Evolutionary conservation across 2,329 filamentous ascomycete genomes (phyloP), one percentile per base, ranked within the genome.

Genomic region (Fonsecaea nubica): DNA sequence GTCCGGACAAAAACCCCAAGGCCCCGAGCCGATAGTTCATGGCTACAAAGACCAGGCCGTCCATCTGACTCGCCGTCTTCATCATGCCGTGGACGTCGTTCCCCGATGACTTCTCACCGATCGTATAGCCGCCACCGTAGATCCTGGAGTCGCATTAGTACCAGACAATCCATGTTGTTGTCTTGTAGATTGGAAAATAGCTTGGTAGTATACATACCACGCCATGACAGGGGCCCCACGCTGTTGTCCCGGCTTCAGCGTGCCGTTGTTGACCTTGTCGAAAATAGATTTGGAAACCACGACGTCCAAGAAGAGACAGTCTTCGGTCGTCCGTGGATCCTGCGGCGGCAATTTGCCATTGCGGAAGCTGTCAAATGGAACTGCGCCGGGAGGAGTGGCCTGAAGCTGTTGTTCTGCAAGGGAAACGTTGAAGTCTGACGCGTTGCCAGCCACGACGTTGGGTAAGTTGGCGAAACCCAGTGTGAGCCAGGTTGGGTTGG

Each of bases 1-100:
- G 78, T 52, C 80, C 84, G 4, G 77, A 78, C 58, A 83, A 74
- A 75, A 77, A 85, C 3, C 83, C 83, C 71, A 84, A 81, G 5
- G 80, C 81, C 1, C 83, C 82, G 13, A 85, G 73, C 71, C 77
- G 58, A 64, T 83, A 84, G 69, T 84, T 84, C 15, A 83, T 57
- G 3, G 80, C 73, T 3, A 85, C 82, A 66, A 78, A 81, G 30
- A 85, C 80, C 81, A n/a, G 77, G 72, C 2, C 72, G 72, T 4
- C 72, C 73, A 18, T 74, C 72, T 36, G 77, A 75, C 60, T 80
- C 77, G 59, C 80, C 7, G 80, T 78, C 38, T 76, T 70, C 35
- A 82, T 75, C 15, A 83, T 67, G 12, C 80, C 79, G n/a, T 75
- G 73, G 4, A 80, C 76, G 67, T 78, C 75, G 12, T 75, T 42